Evolutionary conservation across 345 rosid species (phyloP), one percentile per base, ranked within the genome.

Genomic region (Brassica cretica): DNA sequence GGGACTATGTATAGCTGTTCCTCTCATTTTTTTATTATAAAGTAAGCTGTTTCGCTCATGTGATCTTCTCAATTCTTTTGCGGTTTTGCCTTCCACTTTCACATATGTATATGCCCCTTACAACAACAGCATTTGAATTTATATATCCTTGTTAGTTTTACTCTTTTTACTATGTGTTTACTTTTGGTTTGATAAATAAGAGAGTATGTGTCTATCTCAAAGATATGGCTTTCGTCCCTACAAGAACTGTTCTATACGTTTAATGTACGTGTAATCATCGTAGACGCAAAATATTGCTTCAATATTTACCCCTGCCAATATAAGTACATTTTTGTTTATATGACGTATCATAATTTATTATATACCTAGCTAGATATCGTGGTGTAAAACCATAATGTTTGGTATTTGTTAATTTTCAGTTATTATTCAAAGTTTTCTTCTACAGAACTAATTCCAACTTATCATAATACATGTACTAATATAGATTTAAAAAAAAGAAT

Each of bases 1-100:
- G 73, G 35, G 81, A 78, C 78, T 62, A 79, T 12, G 82, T 68
- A 67, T 68, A 68, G 76, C 67, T 78, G 76, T 10, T 71, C 56
- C 61, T 56, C 59, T n/a, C 69, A 30, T 39, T 62, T 67, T 32
- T 1, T 32, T 32, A 5, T 32, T 0, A 32, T 5, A 32, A 32
- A 32, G 78, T 68, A 67, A 69, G 77, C 63, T 78, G 77, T 15
- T 72, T 66, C 55, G 30, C 53, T 79, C 74, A 61, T 79, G 71
- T 74, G 66, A 68, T 69, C 71, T 74, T 74, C 66, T 68, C 71
- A 62, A 68, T 68, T 68, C 78, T 68, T 73, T 74, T 21, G 24
- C 24, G 24, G 24, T 21, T 21, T 21, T 74, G 75, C 71, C 35
- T 29, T 51, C 78, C 65, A 67, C 78, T 78, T 46, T 67, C 73